A percentile compares a stretch with the other conserved stretches of the same genome.
Conservation (phyloP, 179 eudicot species). For the Carnegiea gigantea region DNA sequence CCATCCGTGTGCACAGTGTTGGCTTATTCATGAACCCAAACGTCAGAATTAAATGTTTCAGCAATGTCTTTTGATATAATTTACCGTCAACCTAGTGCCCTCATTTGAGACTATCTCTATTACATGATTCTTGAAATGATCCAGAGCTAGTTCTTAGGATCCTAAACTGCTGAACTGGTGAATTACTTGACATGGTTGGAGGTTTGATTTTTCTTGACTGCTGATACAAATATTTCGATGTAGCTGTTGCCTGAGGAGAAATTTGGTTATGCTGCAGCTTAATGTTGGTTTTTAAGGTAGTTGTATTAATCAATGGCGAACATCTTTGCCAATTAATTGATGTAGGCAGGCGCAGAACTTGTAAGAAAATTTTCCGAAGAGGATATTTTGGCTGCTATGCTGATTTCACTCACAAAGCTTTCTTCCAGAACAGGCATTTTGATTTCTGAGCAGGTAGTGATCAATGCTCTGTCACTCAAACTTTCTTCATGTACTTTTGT, state of each 20-base stretch:
- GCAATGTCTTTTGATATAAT: neutral
- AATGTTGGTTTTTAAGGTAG: neutral
- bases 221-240: neutral
- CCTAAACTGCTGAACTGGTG: neutral
- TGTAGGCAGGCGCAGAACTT: constrained; percentile 75
- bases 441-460: constrained; percentile 60
- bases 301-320: constrained; percentile 1
- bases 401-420: constrained; percentile 76
- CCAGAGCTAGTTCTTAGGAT: neutral
- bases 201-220: neutral
- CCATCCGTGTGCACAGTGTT: neutral
- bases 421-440: constrained; percentile 51
- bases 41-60: neutral
- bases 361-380: constrained; percentile 53
- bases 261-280: neutral
- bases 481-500: neutral
- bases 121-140: neutral
- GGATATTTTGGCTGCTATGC: constrained; percentile 49
- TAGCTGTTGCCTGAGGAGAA: neutral
- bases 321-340: constrained; percentile 17
- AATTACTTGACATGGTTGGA: constrained; percentile 1
- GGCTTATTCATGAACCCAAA: neutral
- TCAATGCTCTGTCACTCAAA: neutral
- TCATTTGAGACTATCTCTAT: neutral
- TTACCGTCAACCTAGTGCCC: neutral